These are phyloP conservation scores for Colletotrichum abscissum DNA, from an alignment of 2,329 filamentous ascomycete genomes.

Conservation along the genomic window DNA sequence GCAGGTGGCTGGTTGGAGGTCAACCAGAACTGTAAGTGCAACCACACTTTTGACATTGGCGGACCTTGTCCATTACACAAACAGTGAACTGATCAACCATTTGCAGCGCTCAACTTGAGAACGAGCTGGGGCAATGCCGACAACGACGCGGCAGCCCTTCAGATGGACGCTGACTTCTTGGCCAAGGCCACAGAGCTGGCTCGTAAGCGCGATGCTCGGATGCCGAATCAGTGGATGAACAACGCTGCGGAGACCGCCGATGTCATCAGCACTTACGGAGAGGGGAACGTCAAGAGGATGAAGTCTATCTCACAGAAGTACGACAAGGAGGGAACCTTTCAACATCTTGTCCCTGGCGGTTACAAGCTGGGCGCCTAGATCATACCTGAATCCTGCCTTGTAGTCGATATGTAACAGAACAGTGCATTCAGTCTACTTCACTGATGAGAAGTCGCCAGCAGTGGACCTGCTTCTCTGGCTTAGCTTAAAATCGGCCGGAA, in stretches of 20 bases:
- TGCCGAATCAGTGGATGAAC: constrained; percentile 46
- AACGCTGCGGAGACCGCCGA: constrained; percentile 45
- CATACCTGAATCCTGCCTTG: too few species aligned
- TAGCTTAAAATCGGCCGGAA: too few species aligned
- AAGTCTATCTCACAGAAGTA: constrained; percentile 44
- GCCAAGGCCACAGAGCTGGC: constrained; percentile 16
- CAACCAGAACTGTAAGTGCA: constrained; percentile 2
- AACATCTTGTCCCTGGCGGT: constrained; percentile 37
- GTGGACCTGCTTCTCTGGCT: too few species aligned
- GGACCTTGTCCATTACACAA: background rate
- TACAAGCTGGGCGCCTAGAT: constrained; percentile 22
- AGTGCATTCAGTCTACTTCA: too few species aligned
- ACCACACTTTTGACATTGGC: background rate
- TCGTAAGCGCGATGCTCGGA: constrained; percentile 38
- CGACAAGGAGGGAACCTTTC: constrained; percentile 46
- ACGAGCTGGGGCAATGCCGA: constrained; percentile 10
- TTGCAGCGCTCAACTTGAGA: constrained; percentile 21
- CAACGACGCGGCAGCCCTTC: constrained; percentile 16
- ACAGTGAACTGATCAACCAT: background rate
- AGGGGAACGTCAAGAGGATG: constrained; percentile 42
- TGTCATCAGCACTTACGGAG: constrained; percentile 45
- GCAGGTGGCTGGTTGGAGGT: background rate
- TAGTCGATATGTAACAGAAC: too few species aligned
- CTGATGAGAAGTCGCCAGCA: too few species aligned
- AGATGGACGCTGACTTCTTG: constrained; percentile 12